These are phyloP conservation scores for Cantharellus anzutake DNA, from an alignment of 768 basidiomycete species.

Conservation along the genomic window DNA sequence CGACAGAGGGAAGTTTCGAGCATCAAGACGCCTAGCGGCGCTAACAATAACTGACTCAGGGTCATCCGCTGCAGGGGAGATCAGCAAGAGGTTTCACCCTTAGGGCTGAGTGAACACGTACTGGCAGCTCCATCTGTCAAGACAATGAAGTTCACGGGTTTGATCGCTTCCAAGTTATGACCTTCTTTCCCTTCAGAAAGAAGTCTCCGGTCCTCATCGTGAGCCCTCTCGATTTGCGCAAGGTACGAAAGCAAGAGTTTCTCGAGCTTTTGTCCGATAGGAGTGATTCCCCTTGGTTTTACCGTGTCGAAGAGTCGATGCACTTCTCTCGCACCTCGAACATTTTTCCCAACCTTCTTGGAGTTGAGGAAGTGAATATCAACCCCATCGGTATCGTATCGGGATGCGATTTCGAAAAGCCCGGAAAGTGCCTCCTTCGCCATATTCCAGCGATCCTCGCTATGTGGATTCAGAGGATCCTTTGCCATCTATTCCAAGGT, in stretches of 20 bases:
- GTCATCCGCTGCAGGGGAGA: slow-evolving; percentile 10
- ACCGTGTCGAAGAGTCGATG: slow-evolving; percentile 26
- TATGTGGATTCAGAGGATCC: too few species aligned
- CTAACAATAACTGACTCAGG: slow-evolving; percentile 13
- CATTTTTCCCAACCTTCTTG: slow-evolving; percentile 14
- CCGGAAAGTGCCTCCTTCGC: slow-evolving; percentile 27
- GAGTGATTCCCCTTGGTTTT: slow-evolving; percentile 20
- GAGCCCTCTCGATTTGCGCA: slow-evolving; percentile 15
- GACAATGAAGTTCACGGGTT: slow-evolving; percentile 38
- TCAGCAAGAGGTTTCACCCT: slow-evolving; percentile 18
- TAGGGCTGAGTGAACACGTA: slow-evolving; percentile 6
- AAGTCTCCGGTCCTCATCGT: slow-evolving; percentile 14
- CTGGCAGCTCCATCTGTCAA: slow-evolving; percentile 44
- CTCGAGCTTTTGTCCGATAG: slow-evolving; percentile 25
- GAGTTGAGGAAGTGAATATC: slow-evolving; percentile 44
- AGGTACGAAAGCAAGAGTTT: slow-evolving; percentile 23
- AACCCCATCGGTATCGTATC: slow-evolving; percentile 39
- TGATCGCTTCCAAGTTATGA: slow-evolving; percentile 16
- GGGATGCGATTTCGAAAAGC: slow-evolving; percentile 28
- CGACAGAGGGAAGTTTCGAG: slow-evolving; percentile 17
- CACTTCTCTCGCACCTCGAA: slow-evolving; percentile 23
- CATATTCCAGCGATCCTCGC: slow-evolving; percentile 27
- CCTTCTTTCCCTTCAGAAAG: slow-evolving; percentile 10
- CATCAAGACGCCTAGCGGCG: slow-evolving; percentile 17
- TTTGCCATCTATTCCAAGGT: not conserved